Evolutionary conservation across 2,329 filamentous ascomycete genomes (phyloP), one percentile per base, ranked within the genome.

Genomic region (Diaporthe citrichinensis): DNA sequence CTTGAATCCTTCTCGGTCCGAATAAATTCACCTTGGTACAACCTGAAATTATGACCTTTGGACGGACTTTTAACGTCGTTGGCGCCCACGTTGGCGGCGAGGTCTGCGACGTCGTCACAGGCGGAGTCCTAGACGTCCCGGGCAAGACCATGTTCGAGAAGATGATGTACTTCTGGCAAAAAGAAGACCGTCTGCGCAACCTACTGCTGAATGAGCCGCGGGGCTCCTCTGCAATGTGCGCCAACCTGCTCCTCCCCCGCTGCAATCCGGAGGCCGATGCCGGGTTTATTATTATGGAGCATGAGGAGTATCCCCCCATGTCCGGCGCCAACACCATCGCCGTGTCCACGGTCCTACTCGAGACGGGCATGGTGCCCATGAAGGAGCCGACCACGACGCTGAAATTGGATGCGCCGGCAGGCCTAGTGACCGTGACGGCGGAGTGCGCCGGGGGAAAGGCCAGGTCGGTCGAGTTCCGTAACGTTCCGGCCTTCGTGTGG

Each of bases 141-240:
- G 84, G 84, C 15, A 83, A 83, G 44, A 87, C 85, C 25, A 88
- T 89, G 87, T 86, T 83, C 74, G 86, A 88, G 5, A 89, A 89
- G 77, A 78, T 89, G 25, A 77, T 82, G 4, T 80, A 87, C 77
- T 86, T 88, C 76, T 80, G 81, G 75, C 80, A 79, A 5, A 80
- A 87, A 41, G 80, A 84, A 9, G 86, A 88, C 72, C 73, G 81
- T 28, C 76, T 87, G 1, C 84, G 87, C 3, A 80, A 86, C 49
- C 79, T 88, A 7, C 79, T 88, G 2, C 80, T 88, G 58, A 84
- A 88, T 72, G 87, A 88, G 62, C 86, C 87, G 1, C 84, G 87
- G 2, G 87, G 87, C 1, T 80, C 84, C n/a, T 79, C 84, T 10
- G 81, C 84, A 1, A 84, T 85, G 81, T 83, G 81, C 36, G 39